Conservation (phyloP, 163 green algal genomes). For the Prototheca wickerhamii region DNA sequence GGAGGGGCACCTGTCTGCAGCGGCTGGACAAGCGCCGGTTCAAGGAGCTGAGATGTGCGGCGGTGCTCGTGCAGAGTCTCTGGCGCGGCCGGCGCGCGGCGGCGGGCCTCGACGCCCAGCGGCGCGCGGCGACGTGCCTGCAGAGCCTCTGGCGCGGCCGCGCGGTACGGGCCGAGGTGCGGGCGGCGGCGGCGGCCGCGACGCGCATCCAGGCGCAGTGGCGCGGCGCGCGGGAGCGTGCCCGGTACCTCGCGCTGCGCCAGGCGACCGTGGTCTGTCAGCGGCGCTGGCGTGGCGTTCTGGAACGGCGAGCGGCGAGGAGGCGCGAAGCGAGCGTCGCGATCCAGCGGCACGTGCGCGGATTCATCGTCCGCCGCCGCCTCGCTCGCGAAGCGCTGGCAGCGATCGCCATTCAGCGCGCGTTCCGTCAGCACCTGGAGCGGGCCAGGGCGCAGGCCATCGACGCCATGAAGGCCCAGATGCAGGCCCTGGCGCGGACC, state of each 20-base stretch:
- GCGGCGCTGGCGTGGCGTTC: conserved; percentile 12
- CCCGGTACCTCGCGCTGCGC: conserved; percentile 29
- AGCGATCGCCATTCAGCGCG: conserved; percentile 30
- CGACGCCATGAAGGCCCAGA: conserved; percentile 18
- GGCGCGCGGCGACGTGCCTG: conserved; percentile 3
- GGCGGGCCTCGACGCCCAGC: background rate
- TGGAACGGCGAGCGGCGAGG: background rate
- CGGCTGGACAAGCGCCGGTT: conserved; percentile 3
- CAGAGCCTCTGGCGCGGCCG: conserved; percentile 23
- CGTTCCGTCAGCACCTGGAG: conserved; percentile 28
- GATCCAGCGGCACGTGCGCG: conserved; percentile 32
- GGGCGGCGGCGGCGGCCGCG: conserved; percentile 9
- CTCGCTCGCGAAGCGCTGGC: conserved; percentile 3
- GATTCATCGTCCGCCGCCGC: conserved; percentile 11
- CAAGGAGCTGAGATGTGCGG: conserved; percentile 1
- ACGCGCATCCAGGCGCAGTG: conserved; percentile 30
- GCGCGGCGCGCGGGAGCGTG: conserved; percentile 8
- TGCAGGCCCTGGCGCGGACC: conserved; percentile 24
- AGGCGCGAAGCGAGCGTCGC: conserved; percentile 9
- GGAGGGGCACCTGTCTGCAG: background rate
- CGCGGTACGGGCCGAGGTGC: background rate
- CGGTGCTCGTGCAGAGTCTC: background rate
- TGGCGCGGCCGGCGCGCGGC: background rate
- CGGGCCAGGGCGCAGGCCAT: background rate
- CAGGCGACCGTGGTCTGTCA: conserved; percentile 50